Evolutionary conservation across 129 eudicot genomes (phyloP), one percentile per base, ranked within the genome.

Genomic region (Calendula officinalis): DNA sequence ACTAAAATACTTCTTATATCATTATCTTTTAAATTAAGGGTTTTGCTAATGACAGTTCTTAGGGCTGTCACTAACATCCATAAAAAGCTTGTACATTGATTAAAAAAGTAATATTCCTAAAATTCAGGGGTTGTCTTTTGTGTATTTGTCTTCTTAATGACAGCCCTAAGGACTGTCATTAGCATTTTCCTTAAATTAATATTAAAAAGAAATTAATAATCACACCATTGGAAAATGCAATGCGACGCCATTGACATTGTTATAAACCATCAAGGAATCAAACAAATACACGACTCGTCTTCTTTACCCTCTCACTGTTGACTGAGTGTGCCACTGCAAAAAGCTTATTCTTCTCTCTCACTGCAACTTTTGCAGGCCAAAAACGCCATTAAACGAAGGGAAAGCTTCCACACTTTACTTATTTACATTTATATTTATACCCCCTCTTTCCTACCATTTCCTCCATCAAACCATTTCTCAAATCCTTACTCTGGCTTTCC

Each of bases 231-330:
- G 68, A 73, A 73, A 73, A 56, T 60, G 74, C 56, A 69, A 45
- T 47, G 72, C 70, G 78, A 80, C 74, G 81, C 62, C 75, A 75
- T 62, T 16, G 72, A 12, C 74, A 78, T 67, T 34, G 76, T 41
- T 51, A 54, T 53, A 70, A 54, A 68, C 62, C 47, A 60, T 66
- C 71, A 62, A 48, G 62, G 56, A 75, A 80, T 60, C 77, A 75
- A 75, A 69, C 71, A 74, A 66, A 70, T 47, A 56, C 73, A 48
- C 67, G 50, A 69, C 12, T 71, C 69, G 45, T 71, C 76, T 22
- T 2, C 30, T 49, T 40, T 53, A 42, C 65, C n/a, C 37, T 66
- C 49, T 50, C 61, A 64, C 66, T 56, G 56, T 60, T 55, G 50
- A 42, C 67, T 37, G 37, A 62, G 63, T 54, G 49, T 44, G 47